phyloP scores from a whole-genome alignment of 441 rosid species.

The Eugenia klotzschiana region DNA sequence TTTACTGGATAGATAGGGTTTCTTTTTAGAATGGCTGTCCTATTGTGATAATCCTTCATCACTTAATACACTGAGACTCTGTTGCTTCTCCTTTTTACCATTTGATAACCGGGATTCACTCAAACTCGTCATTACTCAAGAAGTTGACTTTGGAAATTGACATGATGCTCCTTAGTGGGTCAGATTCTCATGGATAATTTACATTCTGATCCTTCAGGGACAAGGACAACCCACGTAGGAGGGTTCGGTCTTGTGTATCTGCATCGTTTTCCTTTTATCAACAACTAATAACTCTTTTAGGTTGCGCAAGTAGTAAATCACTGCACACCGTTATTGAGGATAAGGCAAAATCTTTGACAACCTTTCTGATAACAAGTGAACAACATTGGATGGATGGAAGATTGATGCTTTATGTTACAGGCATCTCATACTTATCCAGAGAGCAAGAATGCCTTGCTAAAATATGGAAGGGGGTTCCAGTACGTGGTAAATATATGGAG shows the following conservation, averaged over 20 bases:
- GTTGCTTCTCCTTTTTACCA: not conserved
- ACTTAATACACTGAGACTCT: not conserved
- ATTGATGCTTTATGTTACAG: slow-evolving; percentile 11
- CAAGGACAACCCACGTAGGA: not conserved
- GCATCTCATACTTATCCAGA: slow-evolving; percentile 74
- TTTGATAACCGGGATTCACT: not conserved
- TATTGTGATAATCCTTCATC: not conserved
- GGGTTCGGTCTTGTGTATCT: not conserved
- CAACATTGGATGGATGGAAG: not conserved
- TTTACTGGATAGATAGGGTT: not conserved
- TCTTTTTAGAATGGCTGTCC: not conserved
- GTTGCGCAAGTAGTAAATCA: not conserved
- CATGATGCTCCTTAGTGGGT: not conserved
- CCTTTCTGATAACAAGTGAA: not conserved
- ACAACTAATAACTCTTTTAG: not conserved
- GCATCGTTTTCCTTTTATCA: not conserved
- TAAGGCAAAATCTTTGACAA: not conserved
- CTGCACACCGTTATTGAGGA: not conserved
- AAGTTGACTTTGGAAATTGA: not conserved
- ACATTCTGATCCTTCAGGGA: not conserved
- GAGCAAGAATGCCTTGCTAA: slow-evolving; percentile 58
- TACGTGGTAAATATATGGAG: slow-evolving; percentile 10
- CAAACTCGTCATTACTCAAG: not conserved
- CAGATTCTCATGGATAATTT: not conserved
- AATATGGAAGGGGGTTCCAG: slow-evolving; percentile 40